Base-by-base conservation (phyloP, 1,284 basidiomycete species). In the Ceratobasidium sp. region DNA sequence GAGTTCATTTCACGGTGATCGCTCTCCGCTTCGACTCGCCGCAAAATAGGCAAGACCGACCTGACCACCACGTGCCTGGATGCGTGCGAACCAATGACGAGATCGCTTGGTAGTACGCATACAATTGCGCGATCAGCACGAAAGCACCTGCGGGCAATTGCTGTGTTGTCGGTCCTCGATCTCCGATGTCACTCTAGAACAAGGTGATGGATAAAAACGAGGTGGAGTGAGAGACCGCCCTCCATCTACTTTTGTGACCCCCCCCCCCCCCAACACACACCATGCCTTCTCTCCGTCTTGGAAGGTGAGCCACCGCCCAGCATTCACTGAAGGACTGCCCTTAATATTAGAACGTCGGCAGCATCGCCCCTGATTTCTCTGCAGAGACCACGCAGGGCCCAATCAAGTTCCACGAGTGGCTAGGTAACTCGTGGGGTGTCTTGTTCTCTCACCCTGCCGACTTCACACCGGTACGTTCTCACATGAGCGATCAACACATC, bases 391-490 rank as follows among this genome's bases (percentile, higher is more conserved):
- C 93, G 63, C 78, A 83, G 64, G 92, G 92, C 2, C 81, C 80
- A 42, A 90, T 94, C 83, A 88, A 88, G 78, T 98, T 98, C 86
- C 95, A 97, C 81, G 89, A 97, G 53, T 98, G 89, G 88, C 88
- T 94, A 78, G 92, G 89, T 58, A 83, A 90, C 79, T 92, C 89
- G 40, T 99, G 97, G 96, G 89, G 86, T 62, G 84, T 96, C 79
- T 84, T 97, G 73, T 97, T 97, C 86, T 95, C 92, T 44, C 96
- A 98, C 82, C 96, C 96, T 0, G 96, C 92, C 74, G 84, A 84
- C 77, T 85, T 79, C 71, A 80, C 75, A 11, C 74, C 74, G 40
- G 60, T 67, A 48, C n/a, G 66, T 63, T 61, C 49, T 51, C 21
- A 59, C n/a, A 36, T 42, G 42, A 25, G 51, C 23, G 51, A 56